Conservation (phyloP, 805 yeast genomes). For the Yamadazyma olivae region DNA sequence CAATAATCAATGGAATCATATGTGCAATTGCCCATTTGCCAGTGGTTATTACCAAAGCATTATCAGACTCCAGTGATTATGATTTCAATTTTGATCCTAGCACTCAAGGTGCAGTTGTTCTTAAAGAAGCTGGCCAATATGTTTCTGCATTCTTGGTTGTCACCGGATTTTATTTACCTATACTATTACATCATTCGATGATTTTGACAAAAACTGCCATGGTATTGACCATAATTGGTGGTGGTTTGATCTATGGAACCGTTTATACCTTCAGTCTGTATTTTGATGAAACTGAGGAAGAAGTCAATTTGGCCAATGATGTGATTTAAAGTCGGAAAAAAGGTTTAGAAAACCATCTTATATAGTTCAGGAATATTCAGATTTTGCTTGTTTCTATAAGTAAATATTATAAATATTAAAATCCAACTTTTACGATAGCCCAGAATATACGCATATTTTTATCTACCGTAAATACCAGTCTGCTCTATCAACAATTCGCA, state of each 20-base stretch:
- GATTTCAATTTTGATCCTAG: constrained; percentile 43
- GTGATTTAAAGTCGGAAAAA: constrained; percentile 7
- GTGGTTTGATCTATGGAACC: constrained; percentile 77
- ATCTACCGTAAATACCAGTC: too few relatives aligned
- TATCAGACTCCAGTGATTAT: constrained; percentile 33
- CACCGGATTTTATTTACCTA: constrained; percentile 71
- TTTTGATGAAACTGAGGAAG: constrained; percentile 48
- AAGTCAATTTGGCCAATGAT: constrained; percentile 16
- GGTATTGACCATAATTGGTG: constrained; percentile 78
- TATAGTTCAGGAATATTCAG: background rate
- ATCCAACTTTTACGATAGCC: too few relatives aligned
- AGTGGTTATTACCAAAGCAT: constrained; percentile 29
- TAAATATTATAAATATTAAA: too few relatives aligned
- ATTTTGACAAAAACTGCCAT: constrained; percentile 70
- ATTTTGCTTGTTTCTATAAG: too few relatives aligned
- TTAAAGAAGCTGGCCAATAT: constrained; percentile 79
- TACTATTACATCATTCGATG: constrained; percentile 71
- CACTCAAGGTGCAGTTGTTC: constrained; percentile 34
- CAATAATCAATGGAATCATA: constrained; percentile 60
- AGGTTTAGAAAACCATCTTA: too few relatives aligned
- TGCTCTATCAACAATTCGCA: too few relatives aligned
- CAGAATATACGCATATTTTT: too few relatives aligned
- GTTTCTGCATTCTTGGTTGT: constrained; percentile 72
- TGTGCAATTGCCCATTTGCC: constrained; percentile 42
- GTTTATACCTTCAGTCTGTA: constrained; percentile 79